Evolutionary conservation across 2,329 filamentous ascomycete species (phyloP).

Genomic region (Cladophialophora yegresii): DNA sequence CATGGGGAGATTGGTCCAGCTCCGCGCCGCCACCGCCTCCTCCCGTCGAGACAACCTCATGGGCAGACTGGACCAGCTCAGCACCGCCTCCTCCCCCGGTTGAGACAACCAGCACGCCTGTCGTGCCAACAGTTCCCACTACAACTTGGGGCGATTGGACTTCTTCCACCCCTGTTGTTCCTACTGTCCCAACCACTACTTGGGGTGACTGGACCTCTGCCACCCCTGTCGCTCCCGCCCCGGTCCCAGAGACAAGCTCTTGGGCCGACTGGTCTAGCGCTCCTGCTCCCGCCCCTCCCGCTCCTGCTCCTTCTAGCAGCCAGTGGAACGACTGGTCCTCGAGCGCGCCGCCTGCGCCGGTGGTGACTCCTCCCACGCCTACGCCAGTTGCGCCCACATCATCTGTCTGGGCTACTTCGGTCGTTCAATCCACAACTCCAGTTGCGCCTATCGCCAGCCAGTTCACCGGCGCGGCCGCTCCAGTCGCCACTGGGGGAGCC

Average conservation of each 20-base stretch:
- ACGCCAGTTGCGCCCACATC: slow-evolving; percentile 15
- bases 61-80: background rate
- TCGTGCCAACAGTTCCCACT: slow-evolving; percentile 3
- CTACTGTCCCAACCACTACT: background rate
- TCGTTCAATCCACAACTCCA: slow-evolving; percentile 20
- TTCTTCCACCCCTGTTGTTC: slow-evolving; percentile 3
- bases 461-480: slow-evolving; percentile 31
- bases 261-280: slow-evolving; percentile 21
- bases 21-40: slow-evolving; percentile 4
- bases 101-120: background rate
- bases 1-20: slow-evolving; percentile 22
- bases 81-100: background rate
- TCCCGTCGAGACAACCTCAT: background rate
- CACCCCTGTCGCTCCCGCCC: slow-evolving; percentile 9
- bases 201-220: slow-evolving; percentile 20
- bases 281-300: slow-evolving; percentile 5
- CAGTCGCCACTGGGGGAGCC: slow-evolving; percentile 18
- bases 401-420: slow-evolving; percentile 8
- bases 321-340: slow-evolving; percentile 26
- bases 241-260: background rate
- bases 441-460: slow-evolving; percentile 21
- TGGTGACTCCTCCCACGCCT: slow-evolving; percentile 1
- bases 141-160: slow-evolving; percentile 17
- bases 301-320: slow-evolving; percentile 10
- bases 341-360: background rate